phyloP scores from a whole-genome alignment of 2,329 filamentous ascomycete species.

The Pestalotiopsis sp. region DNA sequence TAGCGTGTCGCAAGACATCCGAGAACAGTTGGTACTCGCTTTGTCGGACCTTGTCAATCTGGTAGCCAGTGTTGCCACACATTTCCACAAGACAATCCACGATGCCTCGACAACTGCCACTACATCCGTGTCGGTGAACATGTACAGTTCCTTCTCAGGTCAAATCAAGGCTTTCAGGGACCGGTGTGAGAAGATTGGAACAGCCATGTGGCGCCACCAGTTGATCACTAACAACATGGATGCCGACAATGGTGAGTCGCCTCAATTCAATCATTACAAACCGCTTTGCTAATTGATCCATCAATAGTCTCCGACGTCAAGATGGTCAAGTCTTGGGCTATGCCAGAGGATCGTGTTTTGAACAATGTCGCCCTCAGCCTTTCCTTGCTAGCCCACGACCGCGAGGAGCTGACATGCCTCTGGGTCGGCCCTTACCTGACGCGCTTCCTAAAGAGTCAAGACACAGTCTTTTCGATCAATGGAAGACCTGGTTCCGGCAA shows the following conservation, averaged over 20 bases:
- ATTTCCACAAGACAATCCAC: conserved; percentile 25
- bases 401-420: conserved; percentile 27
- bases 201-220: conserved; percentile 34
- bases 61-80: conserved; percentile 23
- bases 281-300: conserved; percentile 1
- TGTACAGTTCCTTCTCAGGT: conserved; percentile 22
- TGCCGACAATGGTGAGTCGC: conserved; percentile 28
- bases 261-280: neutral
- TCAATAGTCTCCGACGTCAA: conserved; percentile 30
- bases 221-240: conserved; percentile 34
- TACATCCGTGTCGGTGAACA: conserved; percentile 26
- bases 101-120: conserved; percentile 9
- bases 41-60: conserved; percentile 25
- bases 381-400: conserved; percentile 23
- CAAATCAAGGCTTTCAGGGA: conserved; percentile 24
- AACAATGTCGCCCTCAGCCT: conserved; percentile 13
- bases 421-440: conserved; percentile 24
- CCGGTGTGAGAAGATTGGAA: conserved; percentile 22
- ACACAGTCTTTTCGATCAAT: conserved; percentile 19
- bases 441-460: conserved; percentile 21
- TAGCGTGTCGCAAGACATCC: conserved; percentile 23
- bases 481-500: conserved; percentile 41
- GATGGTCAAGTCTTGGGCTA: conserved; percentile 35
- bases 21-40: conserved; percentile 24
- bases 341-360: conserved; percentile 23